Conservation (phyloP, 169 alveolate species). For the Eimeria sp. region DNA sequence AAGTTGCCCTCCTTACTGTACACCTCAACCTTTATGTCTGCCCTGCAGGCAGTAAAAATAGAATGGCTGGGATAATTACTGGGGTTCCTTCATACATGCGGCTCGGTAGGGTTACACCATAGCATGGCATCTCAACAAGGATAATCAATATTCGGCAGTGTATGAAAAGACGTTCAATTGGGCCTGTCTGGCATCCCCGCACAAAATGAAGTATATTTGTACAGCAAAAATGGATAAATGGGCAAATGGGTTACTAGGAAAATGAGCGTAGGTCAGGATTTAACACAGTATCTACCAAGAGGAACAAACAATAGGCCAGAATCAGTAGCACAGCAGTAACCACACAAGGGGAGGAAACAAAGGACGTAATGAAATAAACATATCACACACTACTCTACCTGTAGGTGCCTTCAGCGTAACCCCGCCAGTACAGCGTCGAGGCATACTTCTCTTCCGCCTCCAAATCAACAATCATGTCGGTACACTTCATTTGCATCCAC, state of each 20-base stretch:
- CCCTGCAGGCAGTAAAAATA: constrained; percentile 10
- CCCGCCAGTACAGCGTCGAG: neutral
- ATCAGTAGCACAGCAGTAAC: no score
- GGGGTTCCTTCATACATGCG: neutral
- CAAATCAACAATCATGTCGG: constrained; percentile 72
- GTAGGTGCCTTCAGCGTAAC: constrained; percentile 39
- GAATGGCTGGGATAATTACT: neutral
- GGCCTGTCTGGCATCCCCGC: neutral
- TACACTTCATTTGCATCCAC: constrained; percentile 62
- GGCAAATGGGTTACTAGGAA: neutral
- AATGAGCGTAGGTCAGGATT: neutral
- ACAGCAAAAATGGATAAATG: neutral
- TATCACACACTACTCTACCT: neutral
- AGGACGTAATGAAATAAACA: no score
- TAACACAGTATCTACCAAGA: neutral
- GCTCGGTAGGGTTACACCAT: neutral
- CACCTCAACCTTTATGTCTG: constrained; percentile 64
- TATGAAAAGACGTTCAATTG: neutral
- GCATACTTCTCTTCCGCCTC: constrained; percentile 12
- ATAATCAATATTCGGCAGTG: neutral
- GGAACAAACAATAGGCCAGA: neutral
- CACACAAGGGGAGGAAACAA: neutral
- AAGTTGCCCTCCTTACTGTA: constrained; percentile 10
- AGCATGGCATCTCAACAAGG: neutral
- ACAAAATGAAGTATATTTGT: neutral